Percentiles rank a stretch among this genome's conserved stretches.
Evolutionary conservation across 164 flowering plant genomes (phyloP).

Genomic region (Annona cherimola): DNA sequence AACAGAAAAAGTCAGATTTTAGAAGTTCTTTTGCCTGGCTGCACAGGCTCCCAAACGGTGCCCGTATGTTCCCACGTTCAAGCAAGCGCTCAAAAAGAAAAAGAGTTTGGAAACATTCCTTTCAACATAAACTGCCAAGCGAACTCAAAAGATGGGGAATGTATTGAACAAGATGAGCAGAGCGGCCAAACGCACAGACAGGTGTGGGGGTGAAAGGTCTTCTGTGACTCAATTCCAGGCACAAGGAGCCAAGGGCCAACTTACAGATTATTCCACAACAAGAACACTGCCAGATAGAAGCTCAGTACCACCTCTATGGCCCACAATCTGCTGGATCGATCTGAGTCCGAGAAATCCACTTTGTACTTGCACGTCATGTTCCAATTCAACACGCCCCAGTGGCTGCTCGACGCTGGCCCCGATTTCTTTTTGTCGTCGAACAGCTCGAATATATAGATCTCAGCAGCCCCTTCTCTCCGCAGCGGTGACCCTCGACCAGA

Average conservation of each 20-base stretch:
- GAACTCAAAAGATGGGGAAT: too few species aligned
- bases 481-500: conserved; percentile 63
- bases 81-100: too few species aligned
- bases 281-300: neutral
- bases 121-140: too few species aligned
- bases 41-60: too few species aligned
- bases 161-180: too few species aligned
- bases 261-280: neutral
- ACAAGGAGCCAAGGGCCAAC: neutral
- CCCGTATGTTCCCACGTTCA: too few species aligned
- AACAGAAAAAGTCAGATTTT: too few species aligned
- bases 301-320: neutral
- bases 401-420: conserved; percentile 10
- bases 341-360: conserved; percentile 33
- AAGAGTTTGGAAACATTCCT: too few species aligned
- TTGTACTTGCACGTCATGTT: conserved; percentile 52
- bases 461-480: conserved; percentile 56
- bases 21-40: too few species aligned
- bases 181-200: too few species aligned
- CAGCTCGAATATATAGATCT: conserved; percentile 56
- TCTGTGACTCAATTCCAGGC: neutral
- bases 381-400: conserved; percentile 58
- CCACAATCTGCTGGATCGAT: neutral
- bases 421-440: conserved; percentile 35
- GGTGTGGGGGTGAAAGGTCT: too few species aligned